These are phyloP conservation scores for Infundibulicybe gibba DNA, from an alignment of 768 basidiomycete species.

Conservation along the genomic window DNA sequence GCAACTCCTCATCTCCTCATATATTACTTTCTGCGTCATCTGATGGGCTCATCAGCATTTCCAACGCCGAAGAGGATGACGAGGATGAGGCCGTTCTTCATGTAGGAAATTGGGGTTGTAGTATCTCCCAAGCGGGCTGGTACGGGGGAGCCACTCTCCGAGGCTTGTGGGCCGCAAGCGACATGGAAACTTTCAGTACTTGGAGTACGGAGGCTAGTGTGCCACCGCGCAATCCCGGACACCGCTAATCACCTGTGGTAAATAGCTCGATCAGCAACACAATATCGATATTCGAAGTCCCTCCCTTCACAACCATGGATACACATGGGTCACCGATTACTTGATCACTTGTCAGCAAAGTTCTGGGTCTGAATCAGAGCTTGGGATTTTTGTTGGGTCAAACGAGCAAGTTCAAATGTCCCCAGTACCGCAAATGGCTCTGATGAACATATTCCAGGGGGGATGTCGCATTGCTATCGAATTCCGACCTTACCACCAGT, in stretches of 20 bases:
- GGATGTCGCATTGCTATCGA: constrained; percentile 53
- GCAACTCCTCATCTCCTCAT: constrained; percentile 12
- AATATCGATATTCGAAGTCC: constrained; percentile 63
- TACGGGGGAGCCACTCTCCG: constrained; percentile 29
- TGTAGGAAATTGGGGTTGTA: constrained; percentile 86
- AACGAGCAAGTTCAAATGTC: constrained; percentile 53
- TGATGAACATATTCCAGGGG: constrained; percentile 34
- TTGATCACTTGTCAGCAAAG: constrained; percentile 50
- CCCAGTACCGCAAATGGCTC: not conserved
- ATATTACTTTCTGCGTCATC: constrained; percentile 78
- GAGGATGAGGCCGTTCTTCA: constrained; percentile 84
- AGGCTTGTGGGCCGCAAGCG: constrained; percentile 79
- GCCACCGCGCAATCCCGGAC: not conserved
- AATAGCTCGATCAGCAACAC: constrained; percentile 56
- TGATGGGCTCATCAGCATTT: constrained; percentile 77
- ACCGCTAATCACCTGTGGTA: constrained; percentile 1
- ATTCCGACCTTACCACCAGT: constrained; percentile 29
- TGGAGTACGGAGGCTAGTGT: constrained; percentile 70
- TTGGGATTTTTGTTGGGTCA: constrained; percentile 66
- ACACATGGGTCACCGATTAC: constrained; percentile 80
- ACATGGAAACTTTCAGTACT: constrained; percentile 91
- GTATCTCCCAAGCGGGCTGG: constrained; percentile 77
- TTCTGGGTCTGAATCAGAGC: constrained; percentile 24
- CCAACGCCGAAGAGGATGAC: constrained; percentile 70
- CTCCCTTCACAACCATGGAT: constrained; percentile 50